Evolutionary conservation across 2,329 filamentous ascomycete species (phyloP).

Genomic region (Curvularia sp.): DNA sequence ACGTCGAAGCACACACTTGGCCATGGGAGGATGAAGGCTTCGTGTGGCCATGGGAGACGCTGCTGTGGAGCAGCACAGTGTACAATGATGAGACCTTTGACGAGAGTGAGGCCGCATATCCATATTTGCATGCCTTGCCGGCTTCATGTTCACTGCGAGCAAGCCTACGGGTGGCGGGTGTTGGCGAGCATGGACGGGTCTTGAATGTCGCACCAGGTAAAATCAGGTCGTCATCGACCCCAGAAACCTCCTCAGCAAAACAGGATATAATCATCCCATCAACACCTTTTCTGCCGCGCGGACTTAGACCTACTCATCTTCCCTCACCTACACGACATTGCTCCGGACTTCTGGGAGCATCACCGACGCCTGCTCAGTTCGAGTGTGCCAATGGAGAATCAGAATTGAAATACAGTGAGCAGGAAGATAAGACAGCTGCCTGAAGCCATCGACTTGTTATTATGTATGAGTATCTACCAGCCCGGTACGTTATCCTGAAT

Average conservation of each 20-base stretch:
- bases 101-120: not conserved
- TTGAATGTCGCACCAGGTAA: too few species aligned
- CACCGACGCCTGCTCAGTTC: constrained; percentile 5
- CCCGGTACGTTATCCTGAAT: not conserved
- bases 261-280: constrained; percentile 7
- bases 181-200: not conserved
- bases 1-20: constrained; percentile 11
- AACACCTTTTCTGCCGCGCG: constrained; percentile 6
- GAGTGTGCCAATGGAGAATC: not conserved
- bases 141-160: not conserved
- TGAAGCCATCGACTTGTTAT: not conserved
- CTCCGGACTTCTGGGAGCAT: constrained; percentile 14
- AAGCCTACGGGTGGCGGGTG: not conserved
- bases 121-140: not conserved
- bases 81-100: constrained; percentile 4
- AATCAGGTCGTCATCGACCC: not conserved
- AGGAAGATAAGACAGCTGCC: not conserved
- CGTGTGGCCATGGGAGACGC: constrained; percentile 16
- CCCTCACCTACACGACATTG: constrained; percentile 1
- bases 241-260: not conserved
- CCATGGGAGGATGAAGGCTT: constrained; percentile 16
- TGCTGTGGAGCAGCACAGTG: constrained; percentile 9
- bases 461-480: too few species aligned
- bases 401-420: not conserved
- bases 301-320: constrained; percentile 2